phyloP scores from a whole-genome alignment of 306 rosid genomes.

The Luffa aegyptiaca region DNA sequence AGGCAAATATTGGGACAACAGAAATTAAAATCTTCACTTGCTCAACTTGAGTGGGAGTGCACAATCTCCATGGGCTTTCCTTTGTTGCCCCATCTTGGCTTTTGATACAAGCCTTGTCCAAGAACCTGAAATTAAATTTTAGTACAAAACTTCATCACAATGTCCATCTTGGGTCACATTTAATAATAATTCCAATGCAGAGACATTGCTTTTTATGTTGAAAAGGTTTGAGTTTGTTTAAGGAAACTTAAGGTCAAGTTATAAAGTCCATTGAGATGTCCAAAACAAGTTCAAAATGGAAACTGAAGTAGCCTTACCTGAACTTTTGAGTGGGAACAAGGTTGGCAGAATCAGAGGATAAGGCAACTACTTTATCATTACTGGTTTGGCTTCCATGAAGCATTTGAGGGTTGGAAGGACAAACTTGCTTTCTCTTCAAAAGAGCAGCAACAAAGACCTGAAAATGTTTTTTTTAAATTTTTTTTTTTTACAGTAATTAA shows the following conservation, averaged over 20 bases:
- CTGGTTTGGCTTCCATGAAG: constrained; percentile 46
- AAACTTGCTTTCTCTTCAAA: constrained; percentile 51
- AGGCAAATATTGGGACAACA: constrained; percentile 78
- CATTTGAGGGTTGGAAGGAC: constrained; percentile 51
- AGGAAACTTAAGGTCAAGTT: not conserved
- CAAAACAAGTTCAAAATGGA: not conserved
- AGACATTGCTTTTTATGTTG: not conserved
- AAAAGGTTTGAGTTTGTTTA: not conserved
- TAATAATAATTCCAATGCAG: not conserved
- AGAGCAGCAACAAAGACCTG: constrained; percentile 94
- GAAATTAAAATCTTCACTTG: constrained; percentile 73
- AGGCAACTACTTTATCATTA: constrained; percentile 2
- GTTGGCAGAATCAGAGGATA: constrained; percentile 20
- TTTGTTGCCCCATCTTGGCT: constrained; percentile 32
- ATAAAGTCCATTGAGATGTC: not conserved
- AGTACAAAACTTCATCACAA: not conserved
- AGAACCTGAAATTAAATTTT: constrained; percentile 39
- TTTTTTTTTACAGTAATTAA: not conserved
- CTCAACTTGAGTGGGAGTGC: constrained; percentile 57
- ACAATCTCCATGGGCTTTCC: constrained; percentile 79
- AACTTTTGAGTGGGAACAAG: constrained; percentile 42
- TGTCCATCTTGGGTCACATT: too few relatives aligned
- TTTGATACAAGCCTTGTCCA: constrained; percentile 81
- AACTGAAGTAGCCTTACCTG: constrained; percentile 28
- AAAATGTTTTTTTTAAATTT: not conserved